phyloP scores from a whole-genome alignment of 2,329 filamentous ascomycete species.

The Fusarium sp. region DNA sequence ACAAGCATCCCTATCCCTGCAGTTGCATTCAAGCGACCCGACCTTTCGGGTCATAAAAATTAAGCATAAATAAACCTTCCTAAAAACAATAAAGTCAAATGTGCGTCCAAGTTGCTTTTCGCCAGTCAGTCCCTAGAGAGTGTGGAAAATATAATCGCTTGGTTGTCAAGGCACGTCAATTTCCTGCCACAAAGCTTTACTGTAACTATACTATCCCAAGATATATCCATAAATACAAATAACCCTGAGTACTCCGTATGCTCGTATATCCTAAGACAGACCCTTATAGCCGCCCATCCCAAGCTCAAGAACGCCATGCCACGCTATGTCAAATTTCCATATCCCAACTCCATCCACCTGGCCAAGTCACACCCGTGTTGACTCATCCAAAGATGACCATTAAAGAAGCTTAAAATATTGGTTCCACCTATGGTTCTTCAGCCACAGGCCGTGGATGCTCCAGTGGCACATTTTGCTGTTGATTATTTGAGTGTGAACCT shows the following conservation, averaged over 20 bases:
- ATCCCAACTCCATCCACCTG: conserved; percentile 7
- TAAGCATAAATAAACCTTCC: neutral
- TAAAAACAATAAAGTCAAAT: neutral
- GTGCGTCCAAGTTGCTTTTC: no score
- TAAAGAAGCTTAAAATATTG: neutral
- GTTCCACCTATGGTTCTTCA: neutral
- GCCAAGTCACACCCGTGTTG: neutral
- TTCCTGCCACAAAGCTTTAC: neutral
- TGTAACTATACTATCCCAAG: neutral
- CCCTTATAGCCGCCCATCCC: neutral
- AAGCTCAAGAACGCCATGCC: conserved; percentile 26
- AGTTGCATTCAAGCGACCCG: conserved; percentile 10
- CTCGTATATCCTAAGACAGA: conserved; percentile 15
- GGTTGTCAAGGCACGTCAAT: neutral
- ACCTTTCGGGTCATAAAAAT: conserved; percentile 1
- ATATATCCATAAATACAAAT: neutral
- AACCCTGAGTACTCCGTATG: neutral
- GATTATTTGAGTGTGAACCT: conserved; percentile 14
- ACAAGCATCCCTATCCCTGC: conserved; percentile 20
- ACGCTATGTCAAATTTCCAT: conserved; percentile 17
- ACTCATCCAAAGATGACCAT: neutral
- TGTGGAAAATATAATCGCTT: neutral
- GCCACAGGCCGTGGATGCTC: conserved; percentile 5
- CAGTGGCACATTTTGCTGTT: neutral
- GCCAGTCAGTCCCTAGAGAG: neutral